Conservation (phyloP, 805 yeast genomes). For the Pichia thaimueangensis region DNA sequence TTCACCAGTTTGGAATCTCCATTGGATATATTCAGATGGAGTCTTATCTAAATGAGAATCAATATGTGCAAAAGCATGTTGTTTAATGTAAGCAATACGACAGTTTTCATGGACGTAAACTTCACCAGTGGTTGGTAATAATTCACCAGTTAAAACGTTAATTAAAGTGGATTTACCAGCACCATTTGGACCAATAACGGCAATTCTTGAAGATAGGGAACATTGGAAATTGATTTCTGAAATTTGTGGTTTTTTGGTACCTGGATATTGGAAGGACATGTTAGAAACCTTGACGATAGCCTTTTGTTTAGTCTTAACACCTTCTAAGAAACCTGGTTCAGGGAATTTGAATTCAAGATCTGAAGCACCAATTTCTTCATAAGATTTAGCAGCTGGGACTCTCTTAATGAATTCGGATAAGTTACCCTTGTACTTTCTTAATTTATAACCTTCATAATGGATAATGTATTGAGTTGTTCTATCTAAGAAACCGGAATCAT, state of each 20-base stretch:
- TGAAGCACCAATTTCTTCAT: constrained; percentile 98
- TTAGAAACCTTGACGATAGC: constrained; percentile 97
- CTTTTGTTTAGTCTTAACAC: constrained; percentile 99
- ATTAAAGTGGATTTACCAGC: constrained; percentile 99
- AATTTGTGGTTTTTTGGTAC: constrained; percentile 95
- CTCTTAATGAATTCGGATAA: constrained; percentile 96
- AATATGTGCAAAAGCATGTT: constrained; percentile 99
- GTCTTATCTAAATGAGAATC: constrained; percentile 98
- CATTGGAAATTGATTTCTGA: constrained; percentile 93
- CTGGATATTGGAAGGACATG: constrained; percentile 99
- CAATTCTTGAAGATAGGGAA: constrained; percentile 98
- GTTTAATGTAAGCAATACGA: constrained; percentile 99
- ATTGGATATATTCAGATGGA: constrained; percentile 99
- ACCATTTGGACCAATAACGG: constrained; percentile 99
- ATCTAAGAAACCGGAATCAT: constrained; percentile 99
- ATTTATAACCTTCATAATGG: constrained; percentile 99
- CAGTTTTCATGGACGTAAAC: constrained; percentile 99
- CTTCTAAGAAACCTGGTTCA: constrained; percentile 99
- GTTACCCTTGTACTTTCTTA: constrained; percentile 99
- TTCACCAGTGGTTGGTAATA: constrained; percentile 96
- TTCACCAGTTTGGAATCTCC: constrained; percentile 99
- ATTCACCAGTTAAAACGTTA: constrained; percentile 98
- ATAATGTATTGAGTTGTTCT: constrained; percentile 96
- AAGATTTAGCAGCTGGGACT: constrained; percentile 98
- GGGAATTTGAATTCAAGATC: constrained; percentile 97